phyloP scores from a whole-genome alignment of 129 eudicot genomes.

The Dittrichia graveolens region DNA sequence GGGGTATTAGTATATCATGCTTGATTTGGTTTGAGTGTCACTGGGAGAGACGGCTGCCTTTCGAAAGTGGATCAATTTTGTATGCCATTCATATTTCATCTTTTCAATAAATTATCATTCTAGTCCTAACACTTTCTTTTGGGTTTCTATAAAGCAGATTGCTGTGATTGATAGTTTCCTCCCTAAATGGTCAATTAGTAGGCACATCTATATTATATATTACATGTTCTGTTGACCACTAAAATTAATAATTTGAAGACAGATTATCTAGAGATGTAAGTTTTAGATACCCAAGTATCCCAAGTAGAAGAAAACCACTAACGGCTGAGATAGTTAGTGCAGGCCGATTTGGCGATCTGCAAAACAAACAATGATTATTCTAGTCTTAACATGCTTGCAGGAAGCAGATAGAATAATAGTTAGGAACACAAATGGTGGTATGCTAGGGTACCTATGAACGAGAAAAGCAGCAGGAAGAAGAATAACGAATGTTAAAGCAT shows the following conservation, averaged over 20 bases:
- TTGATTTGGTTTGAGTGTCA: neutral
- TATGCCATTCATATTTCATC: neutral
- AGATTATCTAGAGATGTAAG: neutral
- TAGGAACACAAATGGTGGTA: too few relatives aligned
- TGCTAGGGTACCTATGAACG: conserved; percentile 29
- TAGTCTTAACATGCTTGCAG: neutral
- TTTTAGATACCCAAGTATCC: conserved; percentile 50
- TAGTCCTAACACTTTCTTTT: conserved; percentile 1
- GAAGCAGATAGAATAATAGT: neutral
- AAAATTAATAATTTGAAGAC: neutral
- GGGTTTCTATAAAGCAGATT: neutral
- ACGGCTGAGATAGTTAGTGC: conserved; percentile 32
- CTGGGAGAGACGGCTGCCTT: neutral
- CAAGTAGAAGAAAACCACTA: conserved; percentile 56
- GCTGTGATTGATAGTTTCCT: too few relatives aligned
- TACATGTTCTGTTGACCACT: neutral
- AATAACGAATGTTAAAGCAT: conserved; percentile 43
- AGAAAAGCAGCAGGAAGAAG: conserved; percentile 51
- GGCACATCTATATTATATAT: neutral
- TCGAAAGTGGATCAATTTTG: neutral
- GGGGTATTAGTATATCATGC: neutral
- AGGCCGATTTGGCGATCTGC: conserved; percentile 49
- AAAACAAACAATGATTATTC: neutral
- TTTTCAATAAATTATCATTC: neutral
- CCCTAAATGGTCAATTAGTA: neutral